Base-by-base conservation (phyloP, 495 filamentous ascomycete species). In the Aspergillus avenaceus region DNA sequence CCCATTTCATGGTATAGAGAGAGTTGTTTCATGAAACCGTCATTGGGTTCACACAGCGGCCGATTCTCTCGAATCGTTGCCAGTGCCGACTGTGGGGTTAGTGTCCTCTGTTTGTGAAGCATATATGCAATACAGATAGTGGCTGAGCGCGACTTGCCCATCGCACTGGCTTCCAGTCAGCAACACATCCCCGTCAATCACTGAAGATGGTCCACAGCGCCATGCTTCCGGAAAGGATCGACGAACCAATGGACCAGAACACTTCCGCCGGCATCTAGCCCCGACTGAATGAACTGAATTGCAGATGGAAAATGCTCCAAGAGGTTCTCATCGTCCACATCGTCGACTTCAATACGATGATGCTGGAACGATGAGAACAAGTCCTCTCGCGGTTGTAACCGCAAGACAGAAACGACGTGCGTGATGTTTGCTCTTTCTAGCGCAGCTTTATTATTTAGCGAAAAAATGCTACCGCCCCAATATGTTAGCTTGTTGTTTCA, bases 141-240 rank as follows among this genome's bases (percentile, higher is more conserved):
- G 53, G 90, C 85, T 19, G 91, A 97, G 42, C 93, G 88, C 44
- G 90, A 96, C 70, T 91, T 92, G 26, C 93, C 93, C 90, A 96
- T 95, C 25, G 90, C 91, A 78, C 93, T 97, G 67, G n/a, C n/a
- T n/a, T n/a, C n/a, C n/a, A n/a, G n/a, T n/a, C n/a, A n/a, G n/a
- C n/a, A n/a, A n/a, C n/a, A n/a, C n/a, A n/a, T n/a, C n/a, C n/a
- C n/a, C n/a, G n/a, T n/a, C n/a, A n/a, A n/a, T n/a, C n/a, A n/a
- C n/a, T n/a, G n/a, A n/a, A n/a, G n/a, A n/a, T n/a, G n/a, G n/a
- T n/a, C n/a, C n/a, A n/a, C n/a, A n/a, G n/a, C n/a, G n/a, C n/a
- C n/a, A n/a, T n/a, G n/a, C n/a, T n/a, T n/a, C n/a, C n/a, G n/a
- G n/a, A 40, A 16, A 16, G 14, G 6, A 25, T 26, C 5, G 34